Evolutionary conservation across 352 stramenopile genomes (phyloP).

Genomic region (Globisporangium mamillatum): DNA sequence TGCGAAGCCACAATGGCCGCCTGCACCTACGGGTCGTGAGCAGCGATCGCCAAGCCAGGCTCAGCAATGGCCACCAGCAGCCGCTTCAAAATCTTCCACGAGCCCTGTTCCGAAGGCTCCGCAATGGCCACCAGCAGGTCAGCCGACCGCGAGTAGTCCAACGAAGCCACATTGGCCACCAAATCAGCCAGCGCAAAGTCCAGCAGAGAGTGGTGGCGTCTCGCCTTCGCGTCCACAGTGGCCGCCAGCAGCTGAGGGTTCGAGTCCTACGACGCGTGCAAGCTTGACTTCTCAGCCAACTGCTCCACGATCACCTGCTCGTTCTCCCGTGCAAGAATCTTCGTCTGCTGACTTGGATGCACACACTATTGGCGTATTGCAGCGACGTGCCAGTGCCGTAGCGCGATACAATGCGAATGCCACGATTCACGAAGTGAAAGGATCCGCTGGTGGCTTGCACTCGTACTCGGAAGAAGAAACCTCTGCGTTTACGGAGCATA

Average conservation of each 20-base stretch:
- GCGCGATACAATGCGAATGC: slow-evolving; percentile 55
- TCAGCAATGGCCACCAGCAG: slow-evolving; percentile 39
- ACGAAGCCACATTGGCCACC: slow-evolving; percentile 47
- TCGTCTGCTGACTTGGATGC: slow-evolving; percentile 28
- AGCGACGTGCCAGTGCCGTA: slow-evolving; percentile 58
- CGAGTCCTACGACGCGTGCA: background rate
- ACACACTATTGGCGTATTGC: slow-evolving; percentile 53
- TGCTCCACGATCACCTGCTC: slow-evolving; percentile 18
- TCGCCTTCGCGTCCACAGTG: slow-evolving; percentile 36
- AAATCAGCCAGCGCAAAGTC: slow-evolving; percentile 17
- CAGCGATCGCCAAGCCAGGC: background rate
- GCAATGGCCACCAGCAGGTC: slow-evolving; percentile 16
- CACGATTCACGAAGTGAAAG: slow-evolving; percentile 80
- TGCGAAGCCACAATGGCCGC: slow-evolving; percentile 38
- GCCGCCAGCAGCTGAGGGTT: slow-evolving; percentile 28
- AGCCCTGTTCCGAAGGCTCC: slow-evolving; percentile 8
- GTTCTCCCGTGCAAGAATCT: slow-evolving; percentile 11
- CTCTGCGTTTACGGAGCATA: slow-evolving; percentile 89
- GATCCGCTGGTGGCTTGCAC: slow-evolving; percentile 72
- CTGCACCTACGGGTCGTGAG: slow-evolving; percentile 13
- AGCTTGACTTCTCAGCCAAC: slow-evolving; percentile 17
- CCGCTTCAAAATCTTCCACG: slow-evolving; percentile 9
- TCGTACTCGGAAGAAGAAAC: slow-evolving; percentile 91
- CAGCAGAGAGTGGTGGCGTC: slow-evolving; percentile 4
- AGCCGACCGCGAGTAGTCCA: slow-evolving; percentile 10